Percentiles rank a stretch among this genome's conserved stretches.
Evolutionary conservation across 306 rosid genomes (phyloP).

Genomic region (Casuarina cunninghamiana): DNA sequence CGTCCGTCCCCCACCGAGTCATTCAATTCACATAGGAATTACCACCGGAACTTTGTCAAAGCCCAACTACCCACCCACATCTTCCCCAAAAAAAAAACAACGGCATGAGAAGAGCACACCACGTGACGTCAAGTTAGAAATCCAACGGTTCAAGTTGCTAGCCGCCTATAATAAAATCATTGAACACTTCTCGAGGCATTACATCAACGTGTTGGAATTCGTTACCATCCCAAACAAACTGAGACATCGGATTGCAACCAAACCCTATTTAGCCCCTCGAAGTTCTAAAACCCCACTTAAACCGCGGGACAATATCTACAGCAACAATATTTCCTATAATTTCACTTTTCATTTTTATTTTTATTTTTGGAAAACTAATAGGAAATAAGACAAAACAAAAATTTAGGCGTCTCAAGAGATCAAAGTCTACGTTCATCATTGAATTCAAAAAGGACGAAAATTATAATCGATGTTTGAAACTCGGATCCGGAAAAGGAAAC

Average conservation of each 20-base stretch:
- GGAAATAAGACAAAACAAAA: background rate
- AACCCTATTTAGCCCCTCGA: slow-evolving; percentile 32
- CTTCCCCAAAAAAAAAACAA: background rate
- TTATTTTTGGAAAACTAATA: background rate
- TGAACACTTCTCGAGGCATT: slow-evolving; percentile 41
- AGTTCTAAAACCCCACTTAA: slow-evolving; percentile 37
- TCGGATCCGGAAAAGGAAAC: slow-evolving; percentile 33
- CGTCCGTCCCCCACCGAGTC: slow-evolving; percentile 7
- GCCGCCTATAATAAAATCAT: slow-evolving; percentile 31
- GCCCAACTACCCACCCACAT: slow-evolving; percentile 14
- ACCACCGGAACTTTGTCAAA: slow-evolving; percentile 18
- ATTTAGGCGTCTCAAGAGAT: slow-evolving; percentile 10
- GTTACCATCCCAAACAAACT: slow-evolving; percentile 35
- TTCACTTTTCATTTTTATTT: background rate
- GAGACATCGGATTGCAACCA: slow-evolving; percentile 31
- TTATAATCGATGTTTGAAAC: background rate
- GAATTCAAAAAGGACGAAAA: slow-evolving; percentile 28
- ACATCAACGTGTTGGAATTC: slow-evolving; percentile 15
- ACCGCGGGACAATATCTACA: slow-evolving; percentile 31
- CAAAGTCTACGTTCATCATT: slow-evolving; percentile 26
- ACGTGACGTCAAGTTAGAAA: slow-evolving; percentile 31
- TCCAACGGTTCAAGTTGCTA: slow-evolving; percentile 33
- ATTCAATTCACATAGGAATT: slow-evolving; percentile 19
- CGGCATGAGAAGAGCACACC: background rate
- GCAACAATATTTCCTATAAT: background rate